phyloP scores from a whole-genome alignment of 192 early-diverging fungal species.

The Backusella mclennaniae region DNA sequence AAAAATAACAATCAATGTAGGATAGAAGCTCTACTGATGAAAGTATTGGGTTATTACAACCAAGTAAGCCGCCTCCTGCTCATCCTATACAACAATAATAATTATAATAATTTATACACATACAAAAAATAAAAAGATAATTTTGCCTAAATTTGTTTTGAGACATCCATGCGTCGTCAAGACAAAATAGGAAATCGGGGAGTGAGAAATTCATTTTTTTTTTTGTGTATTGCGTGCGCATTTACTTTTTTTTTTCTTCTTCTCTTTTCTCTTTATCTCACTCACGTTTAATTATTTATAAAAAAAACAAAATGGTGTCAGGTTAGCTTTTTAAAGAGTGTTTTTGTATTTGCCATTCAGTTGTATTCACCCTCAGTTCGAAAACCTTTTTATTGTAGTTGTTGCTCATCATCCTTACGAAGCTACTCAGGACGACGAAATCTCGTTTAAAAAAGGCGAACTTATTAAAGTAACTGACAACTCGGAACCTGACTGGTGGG shows the following conservation, averaged over 20 bases:
- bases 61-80: not conserved
- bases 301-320: not conserved
- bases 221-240: not conserved
- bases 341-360: not conserved
- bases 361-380: not conserved
- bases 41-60: not conserved
- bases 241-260: not conserved
- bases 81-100: not conserved
- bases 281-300: not conserved
- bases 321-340: not conserved
- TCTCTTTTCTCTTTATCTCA: not conserved
- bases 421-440: slow-evolving; percentile 62
- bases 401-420: slow-evolving; percentile 49
- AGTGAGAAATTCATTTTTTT: not conserved
- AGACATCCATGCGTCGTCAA: not conserved
- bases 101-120: not conserved
- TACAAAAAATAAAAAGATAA: not conserved
- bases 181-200: not conserved
- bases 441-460: slow-evolving; percentile 57
- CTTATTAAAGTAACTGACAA: slow-evolving; percentile 55
- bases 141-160: not conserved
- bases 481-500: slow-evolving; percentile 54
- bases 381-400: not conserved
- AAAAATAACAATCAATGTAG: not conserved
- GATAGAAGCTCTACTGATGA: slow-evolving; percentile 7